These are phyloP conservation scores for Colletotrichum lini DNA, from an alignment of 2,329 filamentous ascomycete genomes.

Conservation along the genomic window DNA sequence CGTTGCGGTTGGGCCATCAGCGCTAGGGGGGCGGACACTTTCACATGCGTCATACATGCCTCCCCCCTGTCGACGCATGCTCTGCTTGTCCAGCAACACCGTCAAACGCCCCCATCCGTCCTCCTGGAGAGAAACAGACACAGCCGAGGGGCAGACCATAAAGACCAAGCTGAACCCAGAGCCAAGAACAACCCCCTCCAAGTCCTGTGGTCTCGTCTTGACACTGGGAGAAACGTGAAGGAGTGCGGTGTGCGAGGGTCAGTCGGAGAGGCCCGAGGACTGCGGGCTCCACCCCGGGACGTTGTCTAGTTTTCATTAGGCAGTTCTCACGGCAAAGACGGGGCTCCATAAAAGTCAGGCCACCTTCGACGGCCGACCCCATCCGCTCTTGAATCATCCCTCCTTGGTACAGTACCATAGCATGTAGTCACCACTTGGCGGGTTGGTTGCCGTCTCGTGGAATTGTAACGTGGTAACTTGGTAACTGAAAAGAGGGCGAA, in stretches of 20 bases:
- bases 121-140: background rate
- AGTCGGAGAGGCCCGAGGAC: constrained; percentile 20
- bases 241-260: constrained; percentile 7
- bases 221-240: constrained; percentile 1
- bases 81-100: constrained; percentile 2
- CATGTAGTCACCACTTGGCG: background rate
- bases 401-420: constrained; percentile 17
- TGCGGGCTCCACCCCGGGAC: constrained; percentile 36
- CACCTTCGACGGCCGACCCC: constrained; percentile 33
- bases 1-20: background rate
- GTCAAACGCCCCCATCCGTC: background rate
- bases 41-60: constrained; percentile 28
- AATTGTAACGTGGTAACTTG: background rate
- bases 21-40: background rate
- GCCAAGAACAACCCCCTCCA: background rate
- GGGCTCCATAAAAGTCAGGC: constrained; percentile 41
- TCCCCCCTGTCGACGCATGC: constrained; percentile 15
- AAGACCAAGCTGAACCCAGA: background rate
- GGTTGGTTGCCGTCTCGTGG: background rate
- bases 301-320: constrained; percentile 32
- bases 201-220: background rate
- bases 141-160: background rate
- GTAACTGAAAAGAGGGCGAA: background rate
- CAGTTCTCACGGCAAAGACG: constrained; percentile 6
- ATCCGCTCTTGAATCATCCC: constrained; percentile 32